Base-by-base conservation (phyloP, 2,329 filamentous ascomycete species). In the Pezicula radicicola region DNA sequence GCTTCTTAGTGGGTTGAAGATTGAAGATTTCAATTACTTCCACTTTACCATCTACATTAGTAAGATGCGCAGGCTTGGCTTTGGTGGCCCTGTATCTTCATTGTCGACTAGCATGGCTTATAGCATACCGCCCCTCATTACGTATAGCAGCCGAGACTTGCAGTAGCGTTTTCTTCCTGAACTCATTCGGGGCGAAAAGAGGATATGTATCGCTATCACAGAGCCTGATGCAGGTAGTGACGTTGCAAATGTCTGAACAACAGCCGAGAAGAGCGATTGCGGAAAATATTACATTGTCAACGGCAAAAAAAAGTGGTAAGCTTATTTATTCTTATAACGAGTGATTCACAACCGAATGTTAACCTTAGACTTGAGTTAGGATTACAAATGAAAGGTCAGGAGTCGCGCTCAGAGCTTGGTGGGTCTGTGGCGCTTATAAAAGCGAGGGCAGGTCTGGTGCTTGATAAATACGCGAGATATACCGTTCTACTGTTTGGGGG, bases 11-110 rank as follows among this genome's bases (percentile, higher is more conserved):
- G 78, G 78, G 1, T 67, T 84, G 1, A 83, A 81, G 57, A 79
- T 90, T 3, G 85, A 89, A 63, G 84, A 90, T 25, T 90, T 84
- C 71, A 85, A 88, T 61, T 83, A 84, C 55, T 72, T 88, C n/a
- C 85, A 90, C 63, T 80, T 77, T 0, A 74, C 83, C 52, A 89
- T 91, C 44, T 89, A 84, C 60, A 69, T 72, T 5, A 85, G 89
- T 61, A 87, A 89, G 70, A 76, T 79, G 60, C 44, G 61, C 12
- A 19, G 13, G 10, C 12, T 76, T 2, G 87, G 87, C 18, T 70
- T 89, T 15, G 71, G 73, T 2, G 86, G 87, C 0, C 86, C 86
- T 0, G 62, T 74, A 0, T 79, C 75, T 5, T 81, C 80, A 19
- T 68, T 90, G 35, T 89, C 83, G 2, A 84, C 84, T 0, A 87